Percentiles rank a stretch among this genome's conserved stretches.
Evolutionary conservation across 257 asterid species (phyloP).

Genomic region (Jaltomata sinuosa): DNA sequence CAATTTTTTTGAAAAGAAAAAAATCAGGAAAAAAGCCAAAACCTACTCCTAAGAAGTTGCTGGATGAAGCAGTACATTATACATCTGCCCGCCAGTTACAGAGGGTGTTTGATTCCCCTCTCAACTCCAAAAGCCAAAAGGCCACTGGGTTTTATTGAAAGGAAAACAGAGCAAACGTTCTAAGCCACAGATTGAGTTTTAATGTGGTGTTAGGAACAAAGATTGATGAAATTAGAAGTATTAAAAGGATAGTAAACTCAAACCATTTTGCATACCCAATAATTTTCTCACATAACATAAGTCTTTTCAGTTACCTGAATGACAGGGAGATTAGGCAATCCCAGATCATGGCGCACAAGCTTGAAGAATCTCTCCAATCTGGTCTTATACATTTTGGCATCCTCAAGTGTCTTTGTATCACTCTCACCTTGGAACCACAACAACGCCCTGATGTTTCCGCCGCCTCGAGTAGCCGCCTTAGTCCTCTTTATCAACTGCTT

Average conservation of each 20-base stretch:
- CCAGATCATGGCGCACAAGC: constrained; percentile 14
- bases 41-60: no score
- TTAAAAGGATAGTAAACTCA: neutral
- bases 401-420: constrained; percentile 1
- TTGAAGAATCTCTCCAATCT: constrained; percentile 19
- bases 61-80: no score
- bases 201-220: neutral
- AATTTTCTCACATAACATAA: neutral
- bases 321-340: constrained; percentile 7
- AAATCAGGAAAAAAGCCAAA: no score
- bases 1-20: neutral
- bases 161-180: neutral
- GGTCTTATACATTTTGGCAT: constrained; percentile 15
- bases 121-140: neutral
- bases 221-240: neutral
- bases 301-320: constrained; percentile 13
- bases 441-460: constrained; percentile 18
- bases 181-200: neutral
- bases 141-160: neutral
- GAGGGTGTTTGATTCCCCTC: no score
- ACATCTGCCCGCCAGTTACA: no score
- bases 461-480: neutral
- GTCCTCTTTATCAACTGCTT: constrained; percentile 15
- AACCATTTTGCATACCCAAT: neutral
- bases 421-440: constrained; percentile 42